Percentiles rank a stretch among this genome's conserved stretches.
These are phyloP conservation scores for Wallacemonas rigidus DNA, from an alignment of 208 protist genomes.

Conservation along the genomic window DNA sequence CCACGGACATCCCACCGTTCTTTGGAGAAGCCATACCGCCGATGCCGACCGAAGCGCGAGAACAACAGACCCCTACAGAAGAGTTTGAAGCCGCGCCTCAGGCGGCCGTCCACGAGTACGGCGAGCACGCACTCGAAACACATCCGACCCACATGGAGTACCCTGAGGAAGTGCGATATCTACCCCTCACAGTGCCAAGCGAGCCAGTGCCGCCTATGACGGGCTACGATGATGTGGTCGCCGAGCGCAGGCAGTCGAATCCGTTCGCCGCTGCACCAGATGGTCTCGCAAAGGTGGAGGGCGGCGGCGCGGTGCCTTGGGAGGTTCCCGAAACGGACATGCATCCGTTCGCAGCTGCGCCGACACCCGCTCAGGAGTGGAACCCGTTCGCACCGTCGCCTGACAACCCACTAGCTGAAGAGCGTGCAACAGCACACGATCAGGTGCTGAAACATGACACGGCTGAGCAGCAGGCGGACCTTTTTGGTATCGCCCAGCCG, in stretches of 20 bases:
- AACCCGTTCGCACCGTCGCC: slow-evolving; percentile 10
- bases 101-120: too few relatives aligned
- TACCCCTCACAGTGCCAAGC: too few relatives aligned
- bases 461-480: background rate
- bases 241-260: background rate
- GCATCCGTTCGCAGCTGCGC: background rate
- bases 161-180: too few relatives aligned
- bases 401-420: background rate
- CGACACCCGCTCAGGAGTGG: background rate
- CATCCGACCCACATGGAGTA: too few relatives aligned
- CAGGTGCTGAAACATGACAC: background rate
- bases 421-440: background rate
- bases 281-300: background rate
- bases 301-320: too few relatives aligned
- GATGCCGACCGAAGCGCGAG: too few relatives aligned
- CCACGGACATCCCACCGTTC: too few relatives aligned
- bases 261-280: background rate
- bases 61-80: too few relatives aligned
- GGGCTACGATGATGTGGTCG: background rate
- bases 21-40: too few relatives aligned
- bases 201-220: too few relatives aligned
- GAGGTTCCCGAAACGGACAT: background rate
- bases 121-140: too few relatives aligned
- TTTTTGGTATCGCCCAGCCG: background rate
- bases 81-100: too few relatives aligned